A percentile compares a stretch with the other conserved stretches of the same genome.
Evolutionary conservation across 441 rosid species (phyloP).

Genomic region (Metrosideros polymorpha): DNA sequence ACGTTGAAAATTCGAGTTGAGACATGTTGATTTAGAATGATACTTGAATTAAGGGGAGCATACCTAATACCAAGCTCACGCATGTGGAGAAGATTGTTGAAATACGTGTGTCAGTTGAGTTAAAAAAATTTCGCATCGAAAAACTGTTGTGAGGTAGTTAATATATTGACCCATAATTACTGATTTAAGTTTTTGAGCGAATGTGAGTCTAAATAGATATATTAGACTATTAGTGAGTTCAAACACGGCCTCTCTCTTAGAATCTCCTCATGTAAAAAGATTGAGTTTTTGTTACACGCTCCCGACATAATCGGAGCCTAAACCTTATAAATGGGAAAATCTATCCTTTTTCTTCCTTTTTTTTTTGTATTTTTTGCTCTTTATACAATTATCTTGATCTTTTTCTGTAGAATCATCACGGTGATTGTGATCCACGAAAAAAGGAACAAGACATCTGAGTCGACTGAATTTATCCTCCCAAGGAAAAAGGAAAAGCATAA

Average conservation of each 20-base stretch:
- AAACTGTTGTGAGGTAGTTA: background rate
- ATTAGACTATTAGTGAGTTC: background rate
- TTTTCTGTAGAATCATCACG: background rate
- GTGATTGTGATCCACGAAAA: background rate
- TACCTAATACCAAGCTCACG: background rate
- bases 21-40: background rate
- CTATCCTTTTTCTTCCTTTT: background rate
- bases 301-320: background rate
- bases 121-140: background rate
- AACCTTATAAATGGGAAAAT: background rate
- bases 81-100: background rate
- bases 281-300: background rate
- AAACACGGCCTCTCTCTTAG: too few relatives aligned
- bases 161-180: background rate
- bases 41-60: background rate
- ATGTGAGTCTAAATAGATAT: background rate
- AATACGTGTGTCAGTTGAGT: background rate
- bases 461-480: background rate
- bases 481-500: background rate
- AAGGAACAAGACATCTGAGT: background rate
- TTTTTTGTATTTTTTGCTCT: background rate
- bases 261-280: accelerated
- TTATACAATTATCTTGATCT: background rate
- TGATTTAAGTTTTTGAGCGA: background rate
- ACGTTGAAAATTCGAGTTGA: background rate